phyloP scores from a whole-genome alignment of 2,329 filamentous ascomycete genomes.

The Talaromyces pinophilus region DNA sequence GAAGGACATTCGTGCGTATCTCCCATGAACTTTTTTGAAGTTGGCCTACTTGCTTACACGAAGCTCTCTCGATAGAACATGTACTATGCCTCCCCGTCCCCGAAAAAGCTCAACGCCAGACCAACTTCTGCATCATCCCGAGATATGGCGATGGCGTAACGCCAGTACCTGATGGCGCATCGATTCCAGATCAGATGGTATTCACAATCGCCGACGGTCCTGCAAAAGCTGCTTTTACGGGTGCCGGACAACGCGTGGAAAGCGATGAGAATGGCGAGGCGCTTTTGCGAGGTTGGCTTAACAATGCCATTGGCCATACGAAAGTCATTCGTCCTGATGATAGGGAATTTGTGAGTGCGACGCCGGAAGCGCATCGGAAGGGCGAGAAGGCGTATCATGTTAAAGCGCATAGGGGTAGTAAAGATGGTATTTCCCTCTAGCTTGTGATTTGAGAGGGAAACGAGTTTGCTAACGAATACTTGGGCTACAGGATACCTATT shows the following conservation, averaged over 20 bases:
- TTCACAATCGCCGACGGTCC: slow-evolving; percentile 61
- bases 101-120: slow-evolving; percentile 64
- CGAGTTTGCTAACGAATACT: slow-evolving; percentile 10
- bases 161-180: slow-evolving; percentile 43
- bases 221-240: slow-evolving; percentile 47
- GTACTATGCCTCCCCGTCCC: slow-evolving; percentile 64
- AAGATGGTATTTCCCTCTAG: slow-evolving; percentile 55
- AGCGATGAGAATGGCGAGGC: slow-evolving; percentile 51
- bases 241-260: slow-evolving; percentile 45
- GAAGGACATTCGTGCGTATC: slow-evolving; percentile 47
- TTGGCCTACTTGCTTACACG: neutral
- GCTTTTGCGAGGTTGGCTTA: slow-evolving; percentile 49
- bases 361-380: slow-evolving; percentile 62
- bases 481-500: slow-evolving; percentile 59
- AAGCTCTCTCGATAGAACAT: slow-evolving; percentile 46
- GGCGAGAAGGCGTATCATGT: slow-evolving; percentile 65
- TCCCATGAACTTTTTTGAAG: no score
- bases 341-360: slow-evolving; percentile 61
- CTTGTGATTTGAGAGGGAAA: neutral
- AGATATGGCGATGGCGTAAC: slow-evolving; percentile 53
- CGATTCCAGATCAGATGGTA: slow-evolving; percentile 57
- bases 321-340: slow-evolving; percentile 57
- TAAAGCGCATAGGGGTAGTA: slow-evolving; percentile 64
- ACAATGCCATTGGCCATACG: slow-evolving; percentile 49
- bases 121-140: slow-evolving; percentile 64